Evolutionary conservation across 83 land plant species (phyloP).

Genomic region (Larix sibirica): DNA sequence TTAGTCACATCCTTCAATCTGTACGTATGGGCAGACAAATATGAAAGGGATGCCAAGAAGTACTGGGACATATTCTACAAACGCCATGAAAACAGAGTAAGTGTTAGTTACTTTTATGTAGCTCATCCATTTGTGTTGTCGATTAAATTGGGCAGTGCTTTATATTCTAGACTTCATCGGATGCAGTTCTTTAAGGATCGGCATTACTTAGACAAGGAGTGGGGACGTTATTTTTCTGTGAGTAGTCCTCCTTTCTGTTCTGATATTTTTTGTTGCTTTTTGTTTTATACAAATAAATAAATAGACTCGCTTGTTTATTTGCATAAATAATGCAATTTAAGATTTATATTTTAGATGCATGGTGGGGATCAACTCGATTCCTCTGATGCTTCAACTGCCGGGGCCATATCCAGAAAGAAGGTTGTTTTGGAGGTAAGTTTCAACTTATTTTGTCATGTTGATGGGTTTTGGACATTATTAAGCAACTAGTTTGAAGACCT

Average conservation of each 20-base stretch:
- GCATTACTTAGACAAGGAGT: constrained; percentile 98
- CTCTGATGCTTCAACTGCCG: not conserved
- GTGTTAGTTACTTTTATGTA: constrained; percentile 13
- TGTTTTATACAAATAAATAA: no score
- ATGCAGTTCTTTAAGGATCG: constrained; percentile 96
- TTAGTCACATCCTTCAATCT: not conserved
- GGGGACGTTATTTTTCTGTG: constrained; percentile 84
- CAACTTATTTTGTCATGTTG: constrained; percentile 1
- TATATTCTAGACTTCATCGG: not conserved
- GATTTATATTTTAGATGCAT: not conserved
- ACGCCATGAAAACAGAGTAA: constrained; percentile 79
- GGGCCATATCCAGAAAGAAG: not conserved
- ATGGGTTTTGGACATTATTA: not conserved
- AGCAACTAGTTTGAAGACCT: no score
- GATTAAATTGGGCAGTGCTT: not conserved
- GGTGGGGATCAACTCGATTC: not conserved
- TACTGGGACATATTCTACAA: constrained; percentile 97
- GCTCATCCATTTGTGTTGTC: constrained; percentile 1
- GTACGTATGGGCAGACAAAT: constrained; percentile 65
- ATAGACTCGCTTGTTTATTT: no score
- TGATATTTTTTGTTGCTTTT: not conserved
- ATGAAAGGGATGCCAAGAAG: constrained; percentile 94
- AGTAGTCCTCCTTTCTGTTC: constrained; percentile 24
- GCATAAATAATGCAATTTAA: no score
- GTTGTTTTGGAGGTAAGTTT: constrained; percentile 13